Conservation (phyloP, 129 eudicot genomes). For the Helianthus tuberosus region DNA sequence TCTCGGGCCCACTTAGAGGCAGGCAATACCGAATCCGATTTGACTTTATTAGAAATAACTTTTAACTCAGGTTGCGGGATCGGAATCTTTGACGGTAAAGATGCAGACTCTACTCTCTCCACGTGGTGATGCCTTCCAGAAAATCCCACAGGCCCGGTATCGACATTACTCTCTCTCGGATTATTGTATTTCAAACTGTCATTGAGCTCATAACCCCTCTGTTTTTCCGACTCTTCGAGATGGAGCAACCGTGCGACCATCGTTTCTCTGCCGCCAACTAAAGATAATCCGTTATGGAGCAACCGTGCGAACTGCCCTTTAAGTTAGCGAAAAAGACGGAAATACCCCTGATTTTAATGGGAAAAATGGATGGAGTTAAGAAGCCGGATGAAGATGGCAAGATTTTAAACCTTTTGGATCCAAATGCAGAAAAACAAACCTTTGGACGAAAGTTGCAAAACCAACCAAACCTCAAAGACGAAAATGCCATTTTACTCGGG, state of each 20-base stretch:
- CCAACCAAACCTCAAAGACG: too few relatives aligned
- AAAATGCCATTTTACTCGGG: too few relatives aligned
- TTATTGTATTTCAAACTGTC: conserved; percentile 72
- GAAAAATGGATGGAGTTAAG: too few relatives aligned
- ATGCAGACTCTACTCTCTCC: conserved; percentile 51
- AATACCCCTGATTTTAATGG: too few relatives aligned
- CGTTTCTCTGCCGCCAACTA: conserved; percentile 88
- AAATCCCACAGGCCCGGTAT: conserved; percentile 43
- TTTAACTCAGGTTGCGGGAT: conserved; percentile 52
- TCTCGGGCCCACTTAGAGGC: conserved; percentile 96
- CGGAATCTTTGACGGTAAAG: conserved; percentile 41
- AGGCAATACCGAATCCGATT: conserved; percentile 59
- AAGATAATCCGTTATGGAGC: conserved; percentile 89
- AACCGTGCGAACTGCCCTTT: conserved; percentile 40
- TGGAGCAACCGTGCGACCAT: conserved; percentile 94
- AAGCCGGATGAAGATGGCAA: too few relatives aligned
- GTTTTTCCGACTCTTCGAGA: conserved; percentile 94
- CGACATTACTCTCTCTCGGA: conserved; percentile 49
- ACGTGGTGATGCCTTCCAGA: conserved; percentile 56
- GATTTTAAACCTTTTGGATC: too few relatives aligned
- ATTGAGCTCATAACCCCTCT: conserved; percentile 68
- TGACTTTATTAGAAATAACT: conserved; percentile 46
- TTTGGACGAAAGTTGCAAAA: too few relatives aligned
- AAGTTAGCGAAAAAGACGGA: too few relatives aligned
- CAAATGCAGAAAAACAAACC: too few relatives aligned